A percentile compares a stretch with the other conserved stretches of the same genome.
Conservation (phyloP, 305 asterid species). For the Solanum hybrid region DNA sequence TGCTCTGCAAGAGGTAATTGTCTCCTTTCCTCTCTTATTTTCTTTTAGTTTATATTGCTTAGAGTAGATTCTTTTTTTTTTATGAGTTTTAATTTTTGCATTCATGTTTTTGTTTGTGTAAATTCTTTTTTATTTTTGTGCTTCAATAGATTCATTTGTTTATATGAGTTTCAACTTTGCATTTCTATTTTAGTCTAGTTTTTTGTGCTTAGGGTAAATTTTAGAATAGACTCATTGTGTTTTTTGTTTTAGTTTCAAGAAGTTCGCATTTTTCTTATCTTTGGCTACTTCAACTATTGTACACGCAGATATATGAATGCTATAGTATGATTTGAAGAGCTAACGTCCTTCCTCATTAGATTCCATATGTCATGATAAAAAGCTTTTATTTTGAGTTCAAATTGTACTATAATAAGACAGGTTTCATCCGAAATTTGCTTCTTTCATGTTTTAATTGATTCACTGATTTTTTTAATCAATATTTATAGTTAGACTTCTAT, state of each 20-base stretch:
- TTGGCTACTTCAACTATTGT: neutral
- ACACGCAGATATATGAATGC: neutral
- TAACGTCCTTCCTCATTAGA: neutral
- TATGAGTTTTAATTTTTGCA: neutral
- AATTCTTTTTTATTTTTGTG: neutral
- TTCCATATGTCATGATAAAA: neutral
- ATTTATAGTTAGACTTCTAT: neutral
- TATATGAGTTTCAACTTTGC: neutral
- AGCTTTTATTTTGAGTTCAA: neutral
- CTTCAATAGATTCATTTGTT: neutral
- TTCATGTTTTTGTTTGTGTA: neutral
- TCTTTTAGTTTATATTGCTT: neutral
- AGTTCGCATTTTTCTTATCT: neutral
- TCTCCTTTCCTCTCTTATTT: neutral
- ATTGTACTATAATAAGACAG: neutral
- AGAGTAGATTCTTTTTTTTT: neutral
- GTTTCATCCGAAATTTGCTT: neutral
- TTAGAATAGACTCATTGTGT: neutral
- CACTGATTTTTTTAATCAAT: neutral
- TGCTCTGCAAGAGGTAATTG: neutral
- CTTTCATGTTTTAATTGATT: neutral
- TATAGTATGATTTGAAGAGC: too few species aligned
- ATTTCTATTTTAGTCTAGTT: neutral
- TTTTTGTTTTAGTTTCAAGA: neutral
- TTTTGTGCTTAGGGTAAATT: neutral